phyloP scores from a whole-genome alignment of 805 yeast genomes.

The Metschnikowia orientalis region DNA sequence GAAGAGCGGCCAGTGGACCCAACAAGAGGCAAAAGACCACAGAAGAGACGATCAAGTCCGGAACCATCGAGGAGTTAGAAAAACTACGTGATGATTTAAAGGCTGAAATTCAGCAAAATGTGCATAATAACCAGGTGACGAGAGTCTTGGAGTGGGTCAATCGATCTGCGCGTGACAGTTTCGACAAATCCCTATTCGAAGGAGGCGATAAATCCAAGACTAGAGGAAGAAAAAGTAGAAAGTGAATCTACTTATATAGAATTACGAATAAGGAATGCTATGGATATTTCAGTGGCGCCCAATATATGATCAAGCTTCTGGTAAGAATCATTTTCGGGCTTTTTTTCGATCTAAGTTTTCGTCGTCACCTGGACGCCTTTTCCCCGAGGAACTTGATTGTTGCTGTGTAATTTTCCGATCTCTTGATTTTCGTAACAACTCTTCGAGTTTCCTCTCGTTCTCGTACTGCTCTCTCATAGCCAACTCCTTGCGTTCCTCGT shows the following conservation, averaged over 20 bases:
- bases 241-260: constrained; percentile 14
- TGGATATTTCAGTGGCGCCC: too few species aligned
- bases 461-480: constrained; percentile 25
- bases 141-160: constrained; percentile 62
- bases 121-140: constrained; percentile 37
- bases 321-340: too few species aligned
- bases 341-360: too few species aligned
- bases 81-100: constrained; percentile 24
- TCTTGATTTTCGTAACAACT: constrained; percentile 27
- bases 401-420: constrained; percentile 20
- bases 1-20: constrained; percentile 28
- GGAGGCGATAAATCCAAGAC: constrained; percentile 41
- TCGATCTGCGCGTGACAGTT: constrained; percentile 47
- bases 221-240: constrained; percentile 16
- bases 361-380: constrained; percentile 7
- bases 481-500: constrained; percentile 23
- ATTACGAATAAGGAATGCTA: constrained; percentile 1
- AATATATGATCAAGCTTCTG: too few species aligned
- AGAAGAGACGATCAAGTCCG: constrained; percentile 28
- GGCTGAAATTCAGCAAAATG: constrained; percentile 28
- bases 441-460: constrained; percentile 26
- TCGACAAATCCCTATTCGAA: constrained; percentile 53
- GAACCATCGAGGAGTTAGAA: constrained; percentile 25
- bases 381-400: too few species aligned
- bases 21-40: constrained; percentile 36